Conservation (phyloP, 2,329 filamentous ascomycete genomes). For the Diaporthe sp. region DNA sequence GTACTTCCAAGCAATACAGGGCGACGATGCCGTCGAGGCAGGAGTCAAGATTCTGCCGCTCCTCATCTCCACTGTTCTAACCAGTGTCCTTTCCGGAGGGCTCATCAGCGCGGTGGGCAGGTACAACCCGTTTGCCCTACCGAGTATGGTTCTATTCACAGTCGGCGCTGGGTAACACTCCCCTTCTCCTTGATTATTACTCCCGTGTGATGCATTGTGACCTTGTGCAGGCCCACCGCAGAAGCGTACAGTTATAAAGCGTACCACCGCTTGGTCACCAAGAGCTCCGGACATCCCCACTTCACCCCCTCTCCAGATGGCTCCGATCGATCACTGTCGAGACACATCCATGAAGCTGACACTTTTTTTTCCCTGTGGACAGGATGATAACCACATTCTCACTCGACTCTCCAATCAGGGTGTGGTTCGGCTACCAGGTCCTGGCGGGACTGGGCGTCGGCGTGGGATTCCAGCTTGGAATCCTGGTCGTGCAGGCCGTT, state of each 20-base stretch:
- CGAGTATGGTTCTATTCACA: conserved; percentile 54
- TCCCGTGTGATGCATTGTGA: neutral
- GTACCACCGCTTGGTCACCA: neutral
- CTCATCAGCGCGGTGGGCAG: conserved; percentile 60
- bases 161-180: conserved; percentile 30
- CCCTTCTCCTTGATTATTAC: neutral
- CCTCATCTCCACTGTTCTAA: conserved; percentile 64
- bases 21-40: conserved; percentile 64
- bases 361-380: neutral
- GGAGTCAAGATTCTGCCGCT: conserved; percentile 69
- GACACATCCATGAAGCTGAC: neutral
- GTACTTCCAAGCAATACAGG: conserved; percentile 68
- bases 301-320: neutral
- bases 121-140: conserved; percentile 57
- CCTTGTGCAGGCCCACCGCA: neutral
- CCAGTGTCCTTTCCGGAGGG: conserved; percentile 59
- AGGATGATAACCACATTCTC: conserved; percentile 67
- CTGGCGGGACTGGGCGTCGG: conserved; percentile 64
- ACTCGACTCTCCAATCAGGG: conserved; percentile 57
- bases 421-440: conserved; percentile 71
- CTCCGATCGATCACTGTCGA: neutral
- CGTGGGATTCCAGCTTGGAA: conserved; percentile 60
- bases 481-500: conserved; percentile 64
- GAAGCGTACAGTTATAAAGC: neutral
- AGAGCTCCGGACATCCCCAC: neutral